phyloP scores from a whole-genome alignment of 2,329 filamentous ascomycete genomes.

The Ilyonectria mors-panacis region DNA sequence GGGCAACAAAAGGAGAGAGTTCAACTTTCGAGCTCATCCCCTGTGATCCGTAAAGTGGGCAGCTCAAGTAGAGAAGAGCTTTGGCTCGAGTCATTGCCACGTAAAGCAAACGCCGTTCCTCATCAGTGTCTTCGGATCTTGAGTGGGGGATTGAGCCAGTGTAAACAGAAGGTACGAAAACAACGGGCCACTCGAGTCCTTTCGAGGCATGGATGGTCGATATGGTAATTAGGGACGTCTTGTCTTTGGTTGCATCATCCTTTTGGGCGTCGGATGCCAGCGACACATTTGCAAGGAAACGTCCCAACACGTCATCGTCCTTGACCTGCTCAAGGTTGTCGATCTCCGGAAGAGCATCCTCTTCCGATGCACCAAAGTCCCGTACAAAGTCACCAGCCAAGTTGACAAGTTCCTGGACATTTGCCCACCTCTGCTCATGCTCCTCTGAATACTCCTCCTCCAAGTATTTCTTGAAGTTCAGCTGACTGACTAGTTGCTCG shows the following conservation, averaged over 20 bases:
- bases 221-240: constrained; percentile 81
- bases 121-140: constrained; percentile 85
- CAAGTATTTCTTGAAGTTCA: constrained; percentile 82
- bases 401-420: constrained; percentile 88
- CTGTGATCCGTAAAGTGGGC: constrained; percentile 77
- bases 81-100: constrained; percentile 98
- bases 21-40: constrained; percentile 70
- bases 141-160: constrained; percentile 92
- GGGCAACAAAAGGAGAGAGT: constrained; percentile 80
- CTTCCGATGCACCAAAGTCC: constrained; percentile 60
- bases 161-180: constrained; percentile 93
- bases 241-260: constrained; percentile 69
- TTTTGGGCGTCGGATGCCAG: constrained; percentile 85
- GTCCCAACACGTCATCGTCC: constrained; percentile 75
- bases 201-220: constrained; percentile 98
- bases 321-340: constrained; percentile 79
- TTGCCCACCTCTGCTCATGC: constrained; percentile 85
- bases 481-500: constrained; percentile 71
- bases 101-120: constrained; percentile 91
- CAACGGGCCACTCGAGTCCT: constrained; percentile 94
- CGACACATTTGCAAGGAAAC: constrained; percentile 91
- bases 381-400: constrained; percentile 81
- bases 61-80: constrained; percentile 87
- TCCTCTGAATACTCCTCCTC: constrained; percentile 80
- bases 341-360: constrained; percentile 75